Conservation (phyloP, 2,329 filamentous ascomycete genomes). For the Colletotrichum incanum region DNA sequence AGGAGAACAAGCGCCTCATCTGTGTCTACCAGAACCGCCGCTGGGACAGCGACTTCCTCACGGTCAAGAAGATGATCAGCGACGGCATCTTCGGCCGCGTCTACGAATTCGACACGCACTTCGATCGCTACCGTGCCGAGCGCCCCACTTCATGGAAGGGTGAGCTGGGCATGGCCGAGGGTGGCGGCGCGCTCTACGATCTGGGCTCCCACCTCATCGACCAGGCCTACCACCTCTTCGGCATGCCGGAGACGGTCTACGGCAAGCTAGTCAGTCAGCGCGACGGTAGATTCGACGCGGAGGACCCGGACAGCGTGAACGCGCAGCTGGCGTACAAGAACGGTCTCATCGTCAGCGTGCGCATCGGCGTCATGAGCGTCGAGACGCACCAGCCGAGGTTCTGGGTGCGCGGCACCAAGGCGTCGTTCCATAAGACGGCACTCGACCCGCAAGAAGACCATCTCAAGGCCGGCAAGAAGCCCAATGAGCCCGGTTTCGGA, state of each 20-base stretch:
- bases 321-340: conserved; percentile 77
- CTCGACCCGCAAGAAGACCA: conserved; percentile 85
- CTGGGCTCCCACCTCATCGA: conserved; percentile 84
- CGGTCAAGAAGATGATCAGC: conserved; percentile 74
- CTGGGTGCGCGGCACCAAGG: conserved; percentile 83
- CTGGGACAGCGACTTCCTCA: conserved; percentile 85
- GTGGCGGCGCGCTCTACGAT: conserved; percentile 80
- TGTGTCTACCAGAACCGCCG: conserved; percentile 85
- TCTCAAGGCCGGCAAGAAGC: conserved; percentile 74
- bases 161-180: conserved; percentile 69
- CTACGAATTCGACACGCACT: conserved; percentile 85
- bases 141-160: conserved; percentile 78
- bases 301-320: conserved; percentile 72
- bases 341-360: conserved; percentile 77
- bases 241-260: conserved; percentile 77
- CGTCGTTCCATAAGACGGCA: conserved; percentile 80
- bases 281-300: conserved; percentile 61
- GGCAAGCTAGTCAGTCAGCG: conserved; percentile 79
- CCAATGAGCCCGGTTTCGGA: conserved; percentile 76
- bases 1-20: conserved; percentile 66
- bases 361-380: conserved; percentile 78
- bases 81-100: conserved; percentile 77
- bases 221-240: conserved; percentile 80
- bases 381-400: conserved; percentile 81
- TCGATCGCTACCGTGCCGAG: conserved; percentile 79